A percentile compares a stretch with the other conserved stretches of the same genome.
Conservation (phyloP, 257 asterid genomes). For the Forsythia suspensa region DNA sequence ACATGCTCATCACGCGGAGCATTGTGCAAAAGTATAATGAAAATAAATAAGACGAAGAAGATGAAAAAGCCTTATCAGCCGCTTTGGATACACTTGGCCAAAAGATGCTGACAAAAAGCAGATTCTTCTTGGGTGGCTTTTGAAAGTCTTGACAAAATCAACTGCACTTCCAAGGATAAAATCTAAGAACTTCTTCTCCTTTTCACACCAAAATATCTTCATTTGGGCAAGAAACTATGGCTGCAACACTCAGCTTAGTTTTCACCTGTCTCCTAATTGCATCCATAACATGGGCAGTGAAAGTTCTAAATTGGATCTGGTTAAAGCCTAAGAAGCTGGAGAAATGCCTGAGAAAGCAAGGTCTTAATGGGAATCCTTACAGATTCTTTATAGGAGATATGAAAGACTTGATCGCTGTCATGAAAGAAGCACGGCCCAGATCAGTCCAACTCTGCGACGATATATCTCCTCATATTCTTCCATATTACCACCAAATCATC, state of each 20-base stretch:
- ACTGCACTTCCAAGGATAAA: no score
- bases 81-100: not conserved
- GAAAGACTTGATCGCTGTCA: conserved; percentile 24
- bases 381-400: conserved; percentile 40
- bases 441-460: conserved; percentile 39
- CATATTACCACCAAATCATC: conserved; percentile 27
- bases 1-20: not conserved
- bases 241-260: conserved; percentile 8
- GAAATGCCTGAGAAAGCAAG: conserved; percentile 38
- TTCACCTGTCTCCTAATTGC: conserved; percentile 8
- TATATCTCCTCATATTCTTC: conserved; percentile 32
- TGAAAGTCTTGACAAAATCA: not conserved
- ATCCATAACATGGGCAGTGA: conserved; percentile 3
- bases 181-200: no score
- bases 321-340: conserved; percentile 42
- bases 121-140: not conserved
- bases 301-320: conserved; percentile 42
- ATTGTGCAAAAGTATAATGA: not conserved
- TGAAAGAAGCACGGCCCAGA: conserved; percentile 25
- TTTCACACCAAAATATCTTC: no score
- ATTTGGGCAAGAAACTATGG: not conserved
- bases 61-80: not conserved
- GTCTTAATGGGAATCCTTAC: conserved; percentile 44
- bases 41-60: no score
- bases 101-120: no score